These are phyloP conservation scores for Corynascus novoguineensis DNA, from an alignment of 495 filamentous ascomycete species.

Conservation along the genomic window DNA sequence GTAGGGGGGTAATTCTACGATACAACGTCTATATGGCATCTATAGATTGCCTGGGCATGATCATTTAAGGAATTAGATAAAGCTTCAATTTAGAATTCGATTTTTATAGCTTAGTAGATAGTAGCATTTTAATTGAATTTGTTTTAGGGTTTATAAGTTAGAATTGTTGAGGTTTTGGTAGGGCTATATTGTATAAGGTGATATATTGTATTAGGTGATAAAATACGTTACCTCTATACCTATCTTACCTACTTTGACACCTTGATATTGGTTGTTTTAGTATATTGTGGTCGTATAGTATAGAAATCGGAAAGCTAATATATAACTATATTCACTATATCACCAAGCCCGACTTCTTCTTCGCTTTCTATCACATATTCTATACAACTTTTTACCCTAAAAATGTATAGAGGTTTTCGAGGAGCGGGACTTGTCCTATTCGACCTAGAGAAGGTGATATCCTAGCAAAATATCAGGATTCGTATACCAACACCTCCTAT, in stretches of 20 bases:
- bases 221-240: conserved; percentile 12
- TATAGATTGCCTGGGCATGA: not conserved
- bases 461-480: conserved; percentile 1
- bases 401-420: conserved; percentile 7
- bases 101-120: not conserved
- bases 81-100: not conserved
- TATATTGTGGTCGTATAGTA: conserved; percentile 13
- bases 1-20: not conserved
- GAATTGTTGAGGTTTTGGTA: not conserved
- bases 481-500: conserved; percentile 4
- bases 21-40: not conserved
- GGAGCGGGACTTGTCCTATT: conserved; percentile 15
- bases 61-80: not conserved
- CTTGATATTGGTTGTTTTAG: conserved; percentile 15
- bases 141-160: not conserved
- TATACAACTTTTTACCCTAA: not conserved
- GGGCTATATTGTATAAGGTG: not conserved
- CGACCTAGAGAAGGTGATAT: conserved; percentile 15
- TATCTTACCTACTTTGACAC: conserved; percentile 16
- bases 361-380: conserved; percentile 8
- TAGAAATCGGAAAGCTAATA: conserved; percentile 14
- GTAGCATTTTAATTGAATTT: not conserved
- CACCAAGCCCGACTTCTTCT: conserved; percentile 15
- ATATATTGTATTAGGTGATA: not conserved
- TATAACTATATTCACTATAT: conserved; percentile 6